These are phyloP conservation scores for Alternaria arborescens DNA, from an alignment of 2,329 filamentous ascomycete genomes.

Conservation along the genomic window DNA sequence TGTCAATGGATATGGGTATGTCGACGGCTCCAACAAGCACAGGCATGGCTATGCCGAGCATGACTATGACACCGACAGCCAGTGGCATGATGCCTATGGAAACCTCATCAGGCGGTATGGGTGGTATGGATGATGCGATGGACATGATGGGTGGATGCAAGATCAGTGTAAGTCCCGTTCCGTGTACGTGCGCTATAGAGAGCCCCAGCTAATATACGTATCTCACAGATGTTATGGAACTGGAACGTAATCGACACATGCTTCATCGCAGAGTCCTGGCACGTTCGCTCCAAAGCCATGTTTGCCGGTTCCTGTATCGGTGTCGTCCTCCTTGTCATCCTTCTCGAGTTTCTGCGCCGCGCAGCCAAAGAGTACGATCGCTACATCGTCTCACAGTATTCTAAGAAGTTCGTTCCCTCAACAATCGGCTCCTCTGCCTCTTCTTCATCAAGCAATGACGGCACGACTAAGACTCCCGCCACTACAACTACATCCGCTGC, in stretches of 20 bases:
- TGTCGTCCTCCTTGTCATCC: conserved; percentile 74
- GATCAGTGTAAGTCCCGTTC: conserved; percentile 35
- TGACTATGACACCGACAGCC: conserved; percentile 13
- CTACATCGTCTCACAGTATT: conserved; percentile 66
- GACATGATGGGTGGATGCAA: conserved; percentile 42
- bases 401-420: conserved; percentile 26
- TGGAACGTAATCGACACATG: conserved; percentile 76
- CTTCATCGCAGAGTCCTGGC: conserved; percentile 77
- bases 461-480: conserved; percentile 21
- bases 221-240: conserved; percentile 75
- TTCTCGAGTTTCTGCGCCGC: conserved; percentile 77
- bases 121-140: conserved; percentile 33
- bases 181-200: too few relatives aligned
- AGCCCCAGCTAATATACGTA: conserved; percentile 2
- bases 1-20: conserved; percentile 10
- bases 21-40: not conserved
- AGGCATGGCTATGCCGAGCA: conserved; percentile 16
- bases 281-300: conserved; percentile 71
- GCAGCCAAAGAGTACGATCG: conserved; percentile 77
- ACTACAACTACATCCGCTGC: conserved; percentile 7
- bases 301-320: conserved; percentile 86
- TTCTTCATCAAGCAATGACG: conserved; percentile 23
- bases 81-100: conserved; percentile 23
- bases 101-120: conserved; percentile 28
- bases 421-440: conserved; percentile 20